phyloP scores from a whole-genome alignment of 2,329 filamentous ascomycete species.

The Aspergillus sp. region DNA sequence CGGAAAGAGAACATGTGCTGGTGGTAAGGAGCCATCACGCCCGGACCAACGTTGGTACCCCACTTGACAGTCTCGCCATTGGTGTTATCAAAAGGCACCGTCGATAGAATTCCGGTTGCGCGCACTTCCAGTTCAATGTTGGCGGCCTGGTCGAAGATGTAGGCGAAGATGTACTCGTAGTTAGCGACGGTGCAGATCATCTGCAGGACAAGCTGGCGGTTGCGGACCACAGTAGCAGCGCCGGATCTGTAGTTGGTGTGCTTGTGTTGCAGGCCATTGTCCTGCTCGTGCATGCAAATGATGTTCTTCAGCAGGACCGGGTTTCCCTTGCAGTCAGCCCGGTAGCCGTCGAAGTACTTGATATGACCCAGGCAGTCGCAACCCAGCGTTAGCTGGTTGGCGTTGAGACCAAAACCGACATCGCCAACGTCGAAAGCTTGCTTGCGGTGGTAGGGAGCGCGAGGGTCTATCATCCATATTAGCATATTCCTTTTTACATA shows the following conservation, averaged over 20 bases:
- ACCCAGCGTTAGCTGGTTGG: slow-evolving; percentile 69
- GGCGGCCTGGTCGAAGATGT: slow-evolving; percentile 71
- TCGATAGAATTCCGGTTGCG: slow-evolving; percentile 68
- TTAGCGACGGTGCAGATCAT: slow-evolving; percentile 72
- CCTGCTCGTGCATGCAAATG: slow-evolving; percentile 71
- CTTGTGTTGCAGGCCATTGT: slow-evolving; percentile 69
- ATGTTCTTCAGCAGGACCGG: slow-evolving; percentile 64
- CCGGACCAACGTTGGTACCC: slow-evolving; percentile 69
- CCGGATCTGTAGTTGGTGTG: slow-evolving; percentile 71
- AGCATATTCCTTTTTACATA: not conserved
- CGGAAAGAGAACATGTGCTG: slow-evolving; percentile 75
- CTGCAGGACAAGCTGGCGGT: slow-evolving; percentile 67
- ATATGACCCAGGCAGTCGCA: slow-evolving; percentile 72
- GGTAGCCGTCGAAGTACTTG: slow-evolving; percentile 63
- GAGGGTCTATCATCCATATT: slow-evolving; percentile 58
- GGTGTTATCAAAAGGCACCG: slow-evolving; percentile 63
- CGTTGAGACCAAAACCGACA: slow-evolving; percentile 65
- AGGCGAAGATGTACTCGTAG: slow-evolving; percentile 73
- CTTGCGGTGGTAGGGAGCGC: slow-evolving; percentile 69
- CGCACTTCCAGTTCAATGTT: slow-evolving; percentile 68
- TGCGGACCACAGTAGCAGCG: slow-evolving; percentile 63
- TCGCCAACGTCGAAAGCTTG: slow-evolving; percentile 71
- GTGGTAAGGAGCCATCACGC: slow-evolving; percentile 69
- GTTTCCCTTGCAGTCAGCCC: slow-evolving; percentile 62
- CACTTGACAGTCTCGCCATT: slow-evolving; percentile 65